Evolutionary conservation across 345 rosid species (phyloP), one percentile per base, ranked within the genome.

Genomic region (Eucalyptus sp.): DNA sequence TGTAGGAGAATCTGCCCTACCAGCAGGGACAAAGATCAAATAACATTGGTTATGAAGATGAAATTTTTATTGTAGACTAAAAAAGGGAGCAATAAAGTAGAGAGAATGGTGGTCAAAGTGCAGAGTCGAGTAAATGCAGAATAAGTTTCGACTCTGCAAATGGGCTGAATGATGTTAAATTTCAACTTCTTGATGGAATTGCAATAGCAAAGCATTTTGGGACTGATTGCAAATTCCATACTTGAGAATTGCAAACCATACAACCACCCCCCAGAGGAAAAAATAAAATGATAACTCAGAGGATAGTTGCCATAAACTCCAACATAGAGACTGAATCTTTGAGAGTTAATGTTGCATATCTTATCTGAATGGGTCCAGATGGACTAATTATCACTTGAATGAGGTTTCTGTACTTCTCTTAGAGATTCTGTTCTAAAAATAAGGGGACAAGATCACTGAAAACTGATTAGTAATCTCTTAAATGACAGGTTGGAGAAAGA

Each of bases 401-500:
- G 87, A 24, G 15, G 83, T 76, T 76, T 76, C 83, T 76, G 48
- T 76, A 37, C 48, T 22, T 76, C 83, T 95, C 90, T 93, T 81
- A 85, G 37, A 22, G 50, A 49, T 48, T 18, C 8, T 29, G 33
- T 85, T 48, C 86, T 85, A 9, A 48, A 85, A 22, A 37, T 37
- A 76, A 37, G 46, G 83, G 25, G 83, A 41, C 29, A 5, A 37
- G 48, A 76, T 76, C 24, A 41, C 83, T 43, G 43, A 76, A 37
- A 76, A 41, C 48, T 76, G 48, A 76, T 25, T 41, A 76, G 48
- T 41, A 20, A 37, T 76, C 48, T 41, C 48, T 37, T 76, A 41
- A 76, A 76, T 97, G 93, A 91, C 95, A 97, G 99, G 99, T 96
- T 9, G 99, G 99, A 71, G 99, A 97, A 90, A 97, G 99, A 91